Evolutionary conservation across 2,329 filamentous ascomycete species (phyloP), one percentile per base, ranked within the genome.

Genomic region (Xylaria hypoxylon): DNA sequence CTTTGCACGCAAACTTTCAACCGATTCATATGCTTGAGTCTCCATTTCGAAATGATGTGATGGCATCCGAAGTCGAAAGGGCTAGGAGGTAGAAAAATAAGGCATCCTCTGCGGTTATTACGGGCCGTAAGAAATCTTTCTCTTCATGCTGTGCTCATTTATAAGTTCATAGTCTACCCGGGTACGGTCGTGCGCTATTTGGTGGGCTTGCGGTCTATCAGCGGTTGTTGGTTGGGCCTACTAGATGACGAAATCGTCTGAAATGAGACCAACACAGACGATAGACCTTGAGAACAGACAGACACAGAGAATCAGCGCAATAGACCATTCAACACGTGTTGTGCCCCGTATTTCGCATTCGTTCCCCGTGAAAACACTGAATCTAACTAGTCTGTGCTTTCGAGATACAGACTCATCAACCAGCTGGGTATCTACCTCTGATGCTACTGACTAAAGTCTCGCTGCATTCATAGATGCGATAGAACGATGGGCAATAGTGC

Each of bases 1-100:
- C 24, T 47, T 19, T 55, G 48, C 47, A 33, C 19, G n/a, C 26
- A 7, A 45, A 5, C 5, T 28, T 45, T 42, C 3, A 31, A 57
- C 26, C 13, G 19, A 44, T 33, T 44, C n/a, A 38, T 13, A 51
- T 35, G 57, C 40, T 47, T 26, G 5, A 57, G 52, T 60, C 26
- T 44, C 33, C 17, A 31, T 40, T 35, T 50, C 26, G 33, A 51
- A 50, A 56, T 6, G 53, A 19, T 40, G 8, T 31, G 28, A 44
- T 51, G 26, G 15, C 31, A 31, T 56, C 8, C 6, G n/a, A 15
- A 31, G 42, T 42, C 26, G 15, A 40, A 31, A 13, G 47, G 40
- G 2, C 3, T 6, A 40, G 26, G 17, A 33, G 15, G 22, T 45
- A 35, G 22, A 47, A 40, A 67, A n/a, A 28, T 13, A 56, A 48